Percentiles rank a stretch among this genome's conserved stretches.
Evolutionary conservation across 148 eudicot genomes (phyloP).

Genomic region (Spergularia marina): DNA sequence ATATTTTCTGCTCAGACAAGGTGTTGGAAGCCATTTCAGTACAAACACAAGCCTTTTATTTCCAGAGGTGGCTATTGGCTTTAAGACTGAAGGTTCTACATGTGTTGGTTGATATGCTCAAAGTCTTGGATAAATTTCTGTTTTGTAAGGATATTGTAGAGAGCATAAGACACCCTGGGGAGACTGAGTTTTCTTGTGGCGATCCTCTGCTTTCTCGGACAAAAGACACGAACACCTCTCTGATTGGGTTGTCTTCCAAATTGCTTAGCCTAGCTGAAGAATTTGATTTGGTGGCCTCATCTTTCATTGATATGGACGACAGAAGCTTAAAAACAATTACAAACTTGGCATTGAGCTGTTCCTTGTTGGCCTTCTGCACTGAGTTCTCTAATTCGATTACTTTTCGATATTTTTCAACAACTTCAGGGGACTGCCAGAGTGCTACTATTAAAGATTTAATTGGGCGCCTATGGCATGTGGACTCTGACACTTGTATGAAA

Average conservation of each 20-base stretch:
- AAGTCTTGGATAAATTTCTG: conserved; percentile 33
- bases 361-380: conserved; percentile 62
- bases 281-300: conserved; percentile 56
- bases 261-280: conserved; percentile 53
- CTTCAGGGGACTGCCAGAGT: conserved; percentile 36
- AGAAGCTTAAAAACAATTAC: conserved; percentile 51
- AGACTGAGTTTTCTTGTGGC: conserved; percentile 9
- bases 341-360: conserved; percentile 56
- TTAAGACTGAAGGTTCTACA: conserved; percentile 55
- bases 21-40: conserved; percentile 37
- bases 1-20: conserved; percentile 44
- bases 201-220: conserved; percentile 14
- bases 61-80: conserved; percentile 72
- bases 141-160: conserved; percentile 16
- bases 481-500: conserved; percentile 44
- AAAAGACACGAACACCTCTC: conserved; percentile 26
- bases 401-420: conserved; percentile 20
- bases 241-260: conserved; percentile 42
- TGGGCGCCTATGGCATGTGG: conserved; percentile 47
- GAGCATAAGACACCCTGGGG: conserved; percentile 17
- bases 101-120: conserved; percentile 45
- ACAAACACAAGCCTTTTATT: conserved; percentile 38
- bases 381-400: conserved; percentile 44
- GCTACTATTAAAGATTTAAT: conserved; percentile 49
- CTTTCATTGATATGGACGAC: conserved; percentile 60